Percentiles rank a stretch among this genome's conserved stretches.
Conservation (phyloP, 2,329 filamentous ascomycete genomes). For the Calonectria pteridis region DNA sequence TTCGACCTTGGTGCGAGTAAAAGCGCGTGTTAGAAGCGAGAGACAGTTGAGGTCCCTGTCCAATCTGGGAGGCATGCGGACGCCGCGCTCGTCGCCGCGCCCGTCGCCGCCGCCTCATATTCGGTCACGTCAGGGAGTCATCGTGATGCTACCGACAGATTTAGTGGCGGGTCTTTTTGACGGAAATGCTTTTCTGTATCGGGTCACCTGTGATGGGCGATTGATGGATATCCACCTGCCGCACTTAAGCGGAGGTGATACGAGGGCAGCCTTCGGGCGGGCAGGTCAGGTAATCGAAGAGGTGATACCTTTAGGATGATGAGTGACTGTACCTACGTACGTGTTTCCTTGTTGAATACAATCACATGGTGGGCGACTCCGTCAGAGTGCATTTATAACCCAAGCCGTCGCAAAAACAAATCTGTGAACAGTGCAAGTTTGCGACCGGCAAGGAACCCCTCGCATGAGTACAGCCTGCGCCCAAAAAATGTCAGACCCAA, state of each 20-base stretch:
- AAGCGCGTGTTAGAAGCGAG: slow-evolving; percentile 4
- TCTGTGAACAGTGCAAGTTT: slow-evolving; percentile 33
- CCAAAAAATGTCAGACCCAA: slow-evolving; percentile 22
- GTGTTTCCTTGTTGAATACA: slow-evolving; percentile 26
- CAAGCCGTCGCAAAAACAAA: slow-evolving; percentile 32
- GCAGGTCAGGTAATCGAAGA: slow-evolving; percentile 7
- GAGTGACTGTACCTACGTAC: slow-evolving; percentile 7
- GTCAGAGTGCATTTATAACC: slow-evolving; percentile 33
- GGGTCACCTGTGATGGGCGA: slow-evolving; percentile 17
- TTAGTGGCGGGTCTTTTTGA: slow-evolving; percentile 18
- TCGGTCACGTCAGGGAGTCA: slow-evolving; percentile 7
- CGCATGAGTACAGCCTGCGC: slow-evolving; percentile 15
- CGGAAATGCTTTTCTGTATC: slow-evolving; percentile 23
- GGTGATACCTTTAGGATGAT: slow-evolving; percentile 23
- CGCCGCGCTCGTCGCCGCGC: slow-evolving; percentile 5
- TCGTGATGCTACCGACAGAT: not conserved
- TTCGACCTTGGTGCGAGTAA: slow-evolving; percentile 2
- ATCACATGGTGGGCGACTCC: slow-evolving; percentile 33
- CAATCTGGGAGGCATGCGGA: slow-evolving; percentile 10
- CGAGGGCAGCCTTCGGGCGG: slow-evolving; percentile 17
- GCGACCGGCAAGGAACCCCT: slow-evolving; percentile 31
- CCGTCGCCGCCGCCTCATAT: slow-evolving; percentile 4
- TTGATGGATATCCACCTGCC: slow-evolving; percentile 24
- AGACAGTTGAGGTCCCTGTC: not conserved
- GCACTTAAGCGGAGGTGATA: slow-evolving; percentile 31